These are phyloP conservation scores for Candida succiphila DNA, from an alignment of 805 yeast species.

Conservation along the genomic window DNA sequence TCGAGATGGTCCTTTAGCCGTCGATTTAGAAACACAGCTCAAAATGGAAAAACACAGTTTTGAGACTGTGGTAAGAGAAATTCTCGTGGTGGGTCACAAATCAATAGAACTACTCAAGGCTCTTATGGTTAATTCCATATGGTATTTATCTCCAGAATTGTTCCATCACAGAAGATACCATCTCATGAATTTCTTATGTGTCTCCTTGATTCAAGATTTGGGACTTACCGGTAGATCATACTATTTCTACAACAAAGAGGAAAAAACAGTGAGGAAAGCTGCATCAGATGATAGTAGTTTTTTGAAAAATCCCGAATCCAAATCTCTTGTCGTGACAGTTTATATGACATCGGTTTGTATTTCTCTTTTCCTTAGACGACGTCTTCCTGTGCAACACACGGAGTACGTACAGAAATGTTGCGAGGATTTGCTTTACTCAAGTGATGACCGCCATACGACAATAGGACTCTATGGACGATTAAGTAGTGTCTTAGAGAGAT, in stretches of 20 bases:
- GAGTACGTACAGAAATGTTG: conserved; percentile 57
- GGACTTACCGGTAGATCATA: conserved; percentile 54
- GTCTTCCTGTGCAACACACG: conserved; percentile 54
- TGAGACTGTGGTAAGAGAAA: conserved; percentile 42
- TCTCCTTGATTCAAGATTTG: conserved; percentile 63
- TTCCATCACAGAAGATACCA: conserved; percentile 74
- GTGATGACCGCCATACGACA: conserved; percentile 23
- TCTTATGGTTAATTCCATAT: conserved; percentile 49
- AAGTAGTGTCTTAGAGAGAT: conserved; percentile 50
- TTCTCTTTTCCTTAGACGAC: conserved; percentile 55
- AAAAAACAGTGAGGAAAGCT: conserved; percentile 30
- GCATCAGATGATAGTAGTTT: conserved; percentile 14
- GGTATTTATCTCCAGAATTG: conserved; percentile 82
- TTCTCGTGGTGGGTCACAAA: conserved; percentile 62
- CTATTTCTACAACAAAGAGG: conserved; percentile 29
- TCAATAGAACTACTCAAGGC: conserved; percentile 57
- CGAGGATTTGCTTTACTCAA: conserved; percentile 28
- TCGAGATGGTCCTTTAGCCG: conserved; percentile 10
- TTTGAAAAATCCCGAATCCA: conserved; percentile 34
- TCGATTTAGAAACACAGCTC: conserved; percentile 31
- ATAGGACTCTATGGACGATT: conserved; percentile 52
- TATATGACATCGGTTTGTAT: conserved; percentile 56
- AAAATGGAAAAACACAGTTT: conserved; percentile 44
- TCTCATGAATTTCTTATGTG: conserved; percentile 53
- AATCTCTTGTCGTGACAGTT: conserved; percentile 43